A percentile compares a stretch with the other conserved stretches of the same genome.
Conservation (phyloP, 1,284 basidiomycete species). For the Ustilago tritici region DNA sequence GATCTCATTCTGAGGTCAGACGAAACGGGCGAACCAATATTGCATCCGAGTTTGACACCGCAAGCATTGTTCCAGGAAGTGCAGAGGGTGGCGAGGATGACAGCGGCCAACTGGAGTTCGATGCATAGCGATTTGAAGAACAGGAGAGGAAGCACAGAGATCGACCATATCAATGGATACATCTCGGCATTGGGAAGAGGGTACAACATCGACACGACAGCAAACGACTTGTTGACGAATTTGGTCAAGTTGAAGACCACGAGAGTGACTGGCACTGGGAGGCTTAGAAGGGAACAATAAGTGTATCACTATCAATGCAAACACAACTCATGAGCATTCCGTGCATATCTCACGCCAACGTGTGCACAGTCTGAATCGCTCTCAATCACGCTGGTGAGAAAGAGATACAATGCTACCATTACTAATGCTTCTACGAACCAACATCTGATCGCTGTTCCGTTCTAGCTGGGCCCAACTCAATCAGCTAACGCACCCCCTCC, state of each 20-base stretch:
- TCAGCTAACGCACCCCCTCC: slow-evolving; percentile 29
- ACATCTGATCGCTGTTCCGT: neutral
- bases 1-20: slow-evolving; percentile 33
- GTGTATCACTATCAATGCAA: slow-evolving; percentile 7
- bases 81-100: slow-evolving; percentile 47
- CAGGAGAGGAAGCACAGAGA: slow-evolving; percentile 56
- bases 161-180: slow-evolving; percentile 87
- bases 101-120: slow-evolving; percentile 61
- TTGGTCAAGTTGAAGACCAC: slow-evolving; percentile 75
- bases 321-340: neutral
- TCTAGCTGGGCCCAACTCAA: neutral
- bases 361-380: neutral
- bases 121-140: slow-evolving; percentile 63
- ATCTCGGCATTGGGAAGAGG: slow-evolving; percentile 77
- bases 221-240: slow-evolving; percentile 76
- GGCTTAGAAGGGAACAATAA: neutral
- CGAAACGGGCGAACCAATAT: slow-evolving; percentile 51
- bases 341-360: neutral
- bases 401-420: neutral
- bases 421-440: neutral
- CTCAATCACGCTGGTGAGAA: neutral
- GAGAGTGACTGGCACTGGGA: slow-evolving; percentile 37
- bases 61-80: slow-evolving; percentile 58
- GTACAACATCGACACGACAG: slow-evolving; percentile 77
- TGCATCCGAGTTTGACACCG: slow-evolving; percentile 53